Evolutionary conservation across 805 yeast species (phyloP), one percentile per base, ranked within the genome.

Genomic region (Diddensiella transvaalensis): DNA sequence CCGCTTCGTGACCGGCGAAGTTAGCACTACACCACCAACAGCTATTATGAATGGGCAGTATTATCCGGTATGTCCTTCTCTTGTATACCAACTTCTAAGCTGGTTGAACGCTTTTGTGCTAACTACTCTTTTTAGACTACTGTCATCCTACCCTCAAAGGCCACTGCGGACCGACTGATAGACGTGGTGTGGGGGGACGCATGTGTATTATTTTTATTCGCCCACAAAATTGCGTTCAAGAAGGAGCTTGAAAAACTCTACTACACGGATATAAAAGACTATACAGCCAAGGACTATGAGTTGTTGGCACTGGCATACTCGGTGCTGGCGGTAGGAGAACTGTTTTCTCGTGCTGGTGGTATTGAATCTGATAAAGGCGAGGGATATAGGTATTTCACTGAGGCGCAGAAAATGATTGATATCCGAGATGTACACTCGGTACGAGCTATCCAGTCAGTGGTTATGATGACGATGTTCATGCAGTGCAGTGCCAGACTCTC

Each of bases 401-500:
- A 87, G 35, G 95, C 95, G 1, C 70, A 91, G 49, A 80, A 80
- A 54, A 71, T 87, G 52, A 78, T 88, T 37, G 95, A 87, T 63
- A 83, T 87, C 49, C 82, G 91, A 1, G 89, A 88, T 64, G 87
- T 90, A 1, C 77, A 89, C 11, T 96, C 87, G 62, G 76, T 85
- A 3, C 80, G 79, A 55, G 83, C 93, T 8, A 87, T 87, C 52
- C 96, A 88, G 66, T 82, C 96, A 0, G 76, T 88, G 47, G 87
- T 89, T 29, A 87, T 87, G 90, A 73, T 89, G 76, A 82, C 87
- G 19, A 73, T 88, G 54, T 89, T 87, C 65, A 68, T 89, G 42
- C 96, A 88, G 66, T 87, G 95, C 60, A 84, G 95, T 2, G 95
- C 96, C 0, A 75, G 93, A 55, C 71, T 89, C 49, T 82, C 91